Base-by-base conservation (phyloP, 768 basidiomycete genomes). In the Lactarius vividus region DNA sequence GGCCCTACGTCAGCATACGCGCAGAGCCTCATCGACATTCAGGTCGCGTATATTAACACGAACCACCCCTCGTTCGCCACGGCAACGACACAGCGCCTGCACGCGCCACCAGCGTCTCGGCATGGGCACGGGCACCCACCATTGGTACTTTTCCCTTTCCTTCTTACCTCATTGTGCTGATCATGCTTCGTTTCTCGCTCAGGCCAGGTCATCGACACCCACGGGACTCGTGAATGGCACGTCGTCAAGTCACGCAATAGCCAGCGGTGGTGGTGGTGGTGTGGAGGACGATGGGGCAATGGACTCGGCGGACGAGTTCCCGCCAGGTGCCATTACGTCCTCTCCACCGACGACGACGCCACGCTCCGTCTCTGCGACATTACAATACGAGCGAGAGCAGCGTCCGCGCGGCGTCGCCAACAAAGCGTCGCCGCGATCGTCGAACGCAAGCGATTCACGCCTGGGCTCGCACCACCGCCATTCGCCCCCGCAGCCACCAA, bases 11-110 rank as follows among this genome's bases (percentile, higher is more conserved):
- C 93, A 2, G 91, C 95, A n/a, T 98, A 98, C 76, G 90, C 96
- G 0, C 91, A 94, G 71, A 95, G 92, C 73, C 81, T 99, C 72
- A 98, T 99, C 71, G 87, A 89, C 71, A 99, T 99, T 57, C 97
- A 99, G 77, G 94, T 94, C 1, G 96, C 97, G 13, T 99, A 99
- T 75, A 98, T 99, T 82, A 99, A 99, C 76, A 98, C 96, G 63
- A 98, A 98, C 75, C 97, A 99, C 75, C 97, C 97, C 7, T 85
- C 92, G 37, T 98, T 98, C 77, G 88, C 96, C 63, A 82, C 89
- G 23, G 90, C 91, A 11, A 91, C 91, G 40, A 59, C 57, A 85
- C 89, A 52, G 74, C 81, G 11, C 84, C 85, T 65, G 82, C 86
- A 59, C 82, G 85, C 70, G 80, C 85, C 60, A 75, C 78, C 33